phyloP scores from a whole-genome alignment of 345 rosid species.

The Aethionema arabicum region DNA sequence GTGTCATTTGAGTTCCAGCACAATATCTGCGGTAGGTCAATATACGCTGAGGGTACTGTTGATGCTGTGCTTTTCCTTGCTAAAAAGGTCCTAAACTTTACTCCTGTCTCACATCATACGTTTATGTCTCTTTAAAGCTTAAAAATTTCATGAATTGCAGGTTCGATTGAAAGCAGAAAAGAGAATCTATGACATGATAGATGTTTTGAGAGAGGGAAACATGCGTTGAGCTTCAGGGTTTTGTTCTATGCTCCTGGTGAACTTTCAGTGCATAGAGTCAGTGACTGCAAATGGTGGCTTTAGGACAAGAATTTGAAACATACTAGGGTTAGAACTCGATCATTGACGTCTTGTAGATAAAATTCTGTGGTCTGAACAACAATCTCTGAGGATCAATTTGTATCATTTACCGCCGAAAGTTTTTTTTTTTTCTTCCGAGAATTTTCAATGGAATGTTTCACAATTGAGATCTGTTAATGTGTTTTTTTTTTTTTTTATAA shows the following conservation, averaged over 20 bases:
- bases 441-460: background rate
- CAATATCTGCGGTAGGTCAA: constrained; percentile 92
- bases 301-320: constrained; percentile 21
- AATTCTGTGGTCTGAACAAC: background rate
- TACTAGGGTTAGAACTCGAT: constrained; percentile 7
- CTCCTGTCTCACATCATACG: constrained; percentile 6
- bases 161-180: constrained; percentile 66
- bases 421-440: background rate
- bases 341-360: constrained; percentile 1
- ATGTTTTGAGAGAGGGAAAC: constrained; percentile 74
- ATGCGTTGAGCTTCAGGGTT: constrained; percentile 49
- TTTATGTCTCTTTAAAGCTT: background rate
- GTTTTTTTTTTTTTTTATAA: too few relatives aligned
- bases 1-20: constrained; percentile 98
- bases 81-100: constrained; percentile 56
- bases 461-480: too few relatives aligned
- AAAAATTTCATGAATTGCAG: constrained; percentile 37
- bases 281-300: constrained; percentile 6
- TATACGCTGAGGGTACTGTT: constrained; percentile 91
- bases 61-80: constrained; percentile 89
- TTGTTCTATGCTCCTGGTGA: background rate
- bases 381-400: background rate
- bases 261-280: background rate
- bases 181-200: constrained; percentile 78
- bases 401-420: background rate